These are phyloP conservation scores for Fusarium coffeatum DNA, from an alignment of 2,329 filamentous ascomycete species.

Conservation along the genomic window DNA sequence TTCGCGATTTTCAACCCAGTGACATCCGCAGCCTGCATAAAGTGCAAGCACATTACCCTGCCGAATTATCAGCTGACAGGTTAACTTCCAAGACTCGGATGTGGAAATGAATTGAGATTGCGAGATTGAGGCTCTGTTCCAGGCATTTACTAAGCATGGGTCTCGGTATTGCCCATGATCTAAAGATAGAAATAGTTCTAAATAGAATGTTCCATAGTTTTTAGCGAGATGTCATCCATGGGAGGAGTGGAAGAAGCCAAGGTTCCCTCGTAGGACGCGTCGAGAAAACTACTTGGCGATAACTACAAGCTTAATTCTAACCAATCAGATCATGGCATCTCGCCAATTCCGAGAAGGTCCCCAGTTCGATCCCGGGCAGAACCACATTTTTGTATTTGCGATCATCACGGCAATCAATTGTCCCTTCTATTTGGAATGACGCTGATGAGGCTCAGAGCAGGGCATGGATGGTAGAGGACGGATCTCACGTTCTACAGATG, in stretches of 20 bases:
- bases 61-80: background rate
- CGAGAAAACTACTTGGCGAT: background rate
- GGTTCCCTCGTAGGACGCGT: background rate
- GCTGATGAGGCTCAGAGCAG: fast-evolving
- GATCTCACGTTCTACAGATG: fast-evolving
- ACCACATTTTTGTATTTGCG: slow-evolving; percentile 5
- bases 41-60: background rate
- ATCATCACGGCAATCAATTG: background rate
- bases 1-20: background rate
- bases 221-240: background rate
- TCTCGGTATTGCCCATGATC: background rate
- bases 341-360: slow-evolving; percentile 10
- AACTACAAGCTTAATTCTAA: background rate
- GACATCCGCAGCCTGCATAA: too few relatives aligned
- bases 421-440: background rate
- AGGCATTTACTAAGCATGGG: background rate
- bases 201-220: background rate
- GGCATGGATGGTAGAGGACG: fast-evolving
- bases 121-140: background rate
- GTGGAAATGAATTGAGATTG: background rate
- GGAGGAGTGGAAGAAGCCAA: background rate
- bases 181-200: background rate
- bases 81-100: background rate
- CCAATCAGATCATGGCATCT: slow-evolving; percentile 1
- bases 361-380: slow-evolving; percentile 14